These are phyloP conservation scores for Warburgia ugandensis DNA, from an alignment of 164 flowering plant species.

Conservation along the genomic window DNA sequence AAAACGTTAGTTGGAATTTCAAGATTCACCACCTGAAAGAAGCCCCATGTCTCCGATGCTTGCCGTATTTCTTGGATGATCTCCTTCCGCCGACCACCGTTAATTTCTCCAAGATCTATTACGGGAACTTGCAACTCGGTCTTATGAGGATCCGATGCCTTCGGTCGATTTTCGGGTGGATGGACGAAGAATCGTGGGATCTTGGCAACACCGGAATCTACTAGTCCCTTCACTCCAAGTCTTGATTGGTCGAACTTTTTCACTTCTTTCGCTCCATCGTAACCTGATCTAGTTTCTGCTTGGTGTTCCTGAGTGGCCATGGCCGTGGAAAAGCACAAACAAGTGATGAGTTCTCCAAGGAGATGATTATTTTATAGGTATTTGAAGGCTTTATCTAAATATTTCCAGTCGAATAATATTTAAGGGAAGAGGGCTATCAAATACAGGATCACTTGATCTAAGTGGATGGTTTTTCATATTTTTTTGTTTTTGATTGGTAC, in stretches of 20 bases:
- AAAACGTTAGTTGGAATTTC: slow-evolving; percentile 27
- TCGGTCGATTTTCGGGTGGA: slow-evolving; percentile 3
- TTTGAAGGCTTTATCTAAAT: no score
- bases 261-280: slow-evolving; percentile 11
- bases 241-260: slow-evolving; percentile 15
- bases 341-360: neutral
- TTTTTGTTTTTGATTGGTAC: no score
- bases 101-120: slow-evolving; percentile 15
- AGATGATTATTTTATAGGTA: neutral
- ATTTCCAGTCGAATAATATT: no score
- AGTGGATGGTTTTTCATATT: no score
- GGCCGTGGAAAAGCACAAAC: neutral
- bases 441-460: no score
- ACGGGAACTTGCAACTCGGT: slow-evolving; percentile 13
- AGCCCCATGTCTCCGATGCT: slow-evolving; percentile 39
- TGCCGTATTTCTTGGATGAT: slow-evolving; percentile 18
- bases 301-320: neutral
- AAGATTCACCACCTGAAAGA: slow-evolving; percentile 50
- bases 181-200: slow-evolving; percentile 13
- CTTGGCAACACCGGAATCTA: slow-evolving; percentile 10
- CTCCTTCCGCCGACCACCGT: slow-evolving; percentile 11
- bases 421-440: no score
- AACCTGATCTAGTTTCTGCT: neutral
- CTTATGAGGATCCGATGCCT: neutral
- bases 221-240: slow-evolving; percentile 17